Base-by-base conservation (phyloP, 371 early-diverging fungal genomes). In the Mortierella sp. region DNA sequence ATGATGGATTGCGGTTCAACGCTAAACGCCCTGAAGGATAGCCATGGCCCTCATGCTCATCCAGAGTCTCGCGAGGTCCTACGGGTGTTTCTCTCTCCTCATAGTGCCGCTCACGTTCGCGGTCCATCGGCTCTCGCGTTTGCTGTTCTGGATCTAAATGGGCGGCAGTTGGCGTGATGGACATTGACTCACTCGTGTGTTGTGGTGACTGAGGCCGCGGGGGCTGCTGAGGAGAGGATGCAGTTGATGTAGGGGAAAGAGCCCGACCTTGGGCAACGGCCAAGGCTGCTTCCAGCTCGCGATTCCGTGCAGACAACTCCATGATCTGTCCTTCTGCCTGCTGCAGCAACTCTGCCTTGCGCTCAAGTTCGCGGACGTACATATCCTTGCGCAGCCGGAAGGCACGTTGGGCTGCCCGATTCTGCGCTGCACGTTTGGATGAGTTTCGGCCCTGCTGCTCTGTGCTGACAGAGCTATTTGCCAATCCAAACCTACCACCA, bases 361-460 rank as follows among this genome's bases (percentile, higher is more conserved):
- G 64, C 59, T 93, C 92, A 1, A 91, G 84, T 24, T 90, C 91
- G 28, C 83, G 83, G 61, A 91, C 88, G 61, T 92, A 88, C n/a
- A 83, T 86, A 67, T 90, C 85, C 55, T 91, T 93, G 3, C 93
- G 84, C 72, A 90, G 90, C 10, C 93, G 86, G 68, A 91, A 93
- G 1, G 91, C 91, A 27, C 90, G 82, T 71, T 93, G 93, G 0
- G 91, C 91, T 12, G 88, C 90, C 30, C 93, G 80, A 61, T 93
- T 93, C 60, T 93, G 93, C 19, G 87, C 90, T 43, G 90, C 89
- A 34, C 92, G 83, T 56, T 87, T 86, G 28, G 88, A 83, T 27
- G 87, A 57, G 41, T 68, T 69, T 14, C 76, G 69, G 21, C 65
- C 65, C 34, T 71, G 71, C 30, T 64, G 71, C 61, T 74, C 69